Conservation (phyloP, 305 asterid genomes). For the Fraxinus floribunda region DNA sequence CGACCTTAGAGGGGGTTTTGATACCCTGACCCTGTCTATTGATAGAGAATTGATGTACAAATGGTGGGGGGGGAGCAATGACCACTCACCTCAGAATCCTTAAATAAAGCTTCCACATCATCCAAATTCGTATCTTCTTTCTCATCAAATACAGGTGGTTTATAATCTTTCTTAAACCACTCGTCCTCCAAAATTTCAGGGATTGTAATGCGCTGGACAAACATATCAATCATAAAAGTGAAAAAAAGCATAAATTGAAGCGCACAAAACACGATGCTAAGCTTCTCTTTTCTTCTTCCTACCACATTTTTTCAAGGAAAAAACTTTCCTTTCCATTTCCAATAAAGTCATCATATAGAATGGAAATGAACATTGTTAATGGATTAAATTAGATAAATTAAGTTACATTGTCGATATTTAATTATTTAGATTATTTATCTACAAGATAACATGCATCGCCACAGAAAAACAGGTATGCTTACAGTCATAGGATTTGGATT, state of each 20-base stretch:
- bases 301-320: not conserved
- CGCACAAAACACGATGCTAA: not conserved
- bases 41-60: not conserved
- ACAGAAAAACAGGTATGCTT: slow-evolving; percentile 21
- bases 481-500: slow-evolving; percentile 82
- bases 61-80: not conserved
- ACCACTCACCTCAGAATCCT: slow-evolving; percentile 67
- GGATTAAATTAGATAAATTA: not conserved
- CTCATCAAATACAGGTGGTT: slow-evolving; percentile 68
- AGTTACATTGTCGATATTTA: not conserved
- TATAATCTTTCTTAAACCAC: slow-evolving; percentile 83
- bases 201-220: slow-evolving; percentile 66
- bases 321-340: not conserved
- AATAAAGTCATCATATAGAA: not conserved
- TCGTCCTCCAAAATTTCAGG: slow-evolving; percentile 68
- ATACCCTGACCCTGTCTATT: not conserved
- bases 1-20: not conserved
- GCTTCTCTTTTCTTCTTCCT: not conserved
- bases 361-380: not conserved
- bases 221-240: not conserved
- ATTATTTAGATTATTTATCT: not conserved
- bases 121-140: slow-evolving; percentile 73
- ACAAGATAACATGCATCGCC: not conserved
- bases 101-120: slow-evolving; percentile 89
- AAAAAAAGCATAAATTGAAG: not conserved